Evolutionary conservation across 768 basidiomycete genomes (phyloP), one percentile per base, ranked within the genome.

Genomic region (Boletales sp.): DNA sequence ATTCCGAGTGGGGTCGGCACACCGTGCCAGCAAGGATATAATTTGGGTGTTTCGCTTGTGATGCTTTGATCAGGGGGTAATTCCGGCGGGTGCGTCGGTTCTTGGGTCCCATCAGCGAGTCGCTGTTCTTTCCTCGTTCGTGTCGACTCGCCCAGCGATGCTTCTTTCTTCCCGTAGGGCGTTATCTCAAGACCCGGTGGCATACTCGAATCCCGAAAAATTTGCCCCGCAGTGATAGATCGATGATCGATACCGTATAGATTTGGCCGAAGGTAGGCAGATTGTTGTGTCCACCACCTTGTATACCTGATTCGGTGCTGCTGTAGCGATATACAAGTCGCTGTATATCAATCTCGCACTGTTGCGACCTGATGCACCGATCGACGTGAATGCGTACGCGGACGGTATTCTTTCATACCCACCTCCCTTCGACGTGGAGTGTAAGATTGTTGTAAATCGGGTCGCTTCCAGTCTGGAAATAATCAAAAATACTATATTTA

Each of bases 221-320:
- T 84, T 84, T 56, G 64, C 79, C 17, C 81, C 80, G 6, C 73
- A 78, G 51, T 67, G 83, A 32, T 85, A 82, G 82, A 48, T 83
- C 11, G 48, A 56, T 31, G 31, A 48, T 4, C 63, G 75, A 2
- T 21, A 21, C 63, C 75, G 5, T 82, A 77, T 45, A 79, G 82
- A 0, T 81, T 78, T 55, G 81, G 80, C 8, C 60, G 79, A 51
- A 55, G 62, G 70, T 65, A 39, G 8, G 51, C 25, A 1, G 8
- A 18, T 11, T n/a, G 14, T 38, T 32, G 15, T 11, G 12, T 44
- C 14, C 31, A 10, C 37, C 13, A 3, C 6, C 14, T 9, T 12
- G n/a, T 6, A 25, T 32, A 19, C 14, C 39, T 3, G 21, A 21
- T 21, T 21, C 4, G 21, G 21, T 21, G 21, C 21, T 33, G 13